Evolutionary conservation across 805 yeast species (phyloP), one percentile per base, ranked within the genome.

Genomic region (Hanseniaspora jakobsenii): DNA sequence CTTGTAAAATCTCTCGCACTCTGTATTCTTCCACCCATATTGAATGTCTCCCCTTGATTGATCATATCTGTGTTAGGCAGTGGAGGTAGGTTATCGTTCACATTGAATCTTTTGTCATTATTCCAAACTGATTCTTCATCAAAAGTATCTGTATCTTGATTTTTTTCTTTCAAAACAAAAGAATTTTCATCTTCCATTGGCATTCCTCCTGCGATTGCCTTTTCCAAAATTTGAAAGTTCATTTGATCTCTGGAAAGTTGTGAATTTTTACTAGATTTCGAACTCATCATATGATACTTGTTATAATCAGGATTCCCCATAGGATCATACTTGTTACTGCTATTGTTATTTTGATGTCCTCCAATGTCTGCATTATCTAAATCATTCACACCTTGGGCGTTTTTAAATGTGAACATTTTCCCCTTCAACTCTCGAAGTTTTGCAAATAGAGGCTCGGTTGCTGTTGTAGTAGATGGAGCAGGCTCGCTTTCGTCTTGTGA

Each of bases 151-250:
- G 21, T 27, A 2, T 31, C 30, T 12, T 21, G 8, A 3, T 4
- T 34, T 23, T 35, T 30, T 19, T 31, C 29, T n/a, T 35, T 42
- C 6, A 21, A 26, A 16, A 39, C 32, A 24, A 24, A 24, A 24
- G 27, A 24, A 24, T 24, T 6, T 24, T 24, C 27, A 14, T 27
- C 36, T 17, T 36, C 42, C 18, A 19, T 22, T 9, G 36, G 22
- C 6, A 58, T 58, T 23, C 64, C 65, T 6, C 46, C 46, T 2
- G 39, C 46, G 32, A 61, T 60, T 2, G 62, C 64, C 36, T 61
- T 60, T 47, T 61, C 63, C n/a, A 61, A 47, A 5, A 62, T 64
- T 38, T 55, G 58, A 18, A 61, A 56, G 47, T 61, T 63, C 9
- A 61, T 60, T 3, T 53, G 40, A 13, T 36, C 47, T 17, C 24